phyloP scores from a whole-genome alignment of 768 basidiomycete genomes.

The Russula virescens region DNA sequence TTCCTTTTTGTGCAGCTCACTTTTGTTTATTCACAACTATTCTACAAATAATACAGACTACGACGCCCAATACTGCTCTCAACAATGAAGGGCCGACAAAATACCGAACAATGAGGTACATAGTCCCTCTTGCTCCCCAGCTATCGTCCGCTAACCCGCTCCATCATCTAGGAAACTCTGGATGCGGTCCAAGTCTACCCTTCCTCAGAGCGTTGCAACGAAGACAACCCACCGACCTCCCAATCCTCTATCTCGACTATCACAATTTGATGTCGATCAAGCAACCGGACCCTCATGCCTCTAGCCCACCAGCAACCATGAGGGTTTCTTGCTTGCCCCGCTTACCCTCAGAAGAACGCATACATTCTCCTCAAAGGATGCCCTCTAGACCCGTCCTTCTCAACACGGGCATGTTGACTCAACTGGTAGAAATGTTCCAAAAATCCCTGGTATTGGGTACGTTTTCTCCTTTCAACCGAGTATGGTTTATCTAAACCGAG shows the following conservation, averaged over 20 bases:
- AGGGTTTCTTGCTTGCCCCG: slow-evolving; percentile 36
- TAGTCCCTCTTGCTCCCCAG: too few relatives aligned
- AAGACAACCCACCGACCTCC: slow-evolving; percentile 28
- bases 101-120: too few relatives aligned
- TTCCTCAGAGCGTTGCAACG: slow-evolving; percentile 40
- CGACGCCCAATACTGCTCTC: too few relatives aligned
- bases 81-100: too few relatives aligned
- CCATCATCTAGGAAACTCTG: slow-evolving; percentile 30
- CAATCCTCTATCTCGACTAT: slow-evolving; percentile 19
- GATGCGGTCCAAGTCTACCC: slow-evolving; percentile 50
- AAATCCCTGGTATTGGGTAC: slow-evolving; percentile 47
- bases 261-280: slow-evolving; percentile 3
- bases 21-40: too few relatives aligned
- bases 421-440: slow-evolving; percentile 32
- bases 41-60: too few relatives aligned
- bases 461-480: slow-evolving; percentile 2
- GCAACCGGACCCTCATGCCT: slow-evolving; percentile 10
- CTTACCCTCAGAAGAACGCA: slow-evolving; percentile 24
- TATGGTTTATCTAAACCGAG: neutral
- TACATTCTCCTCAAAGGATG: slow-evolving; percentile 16
- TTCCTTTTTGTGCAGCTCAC: too few relatives aligned
- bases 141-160: slow-evolving; percentile 26
- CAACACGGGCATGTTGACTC: slow-evolving; percentile 18
- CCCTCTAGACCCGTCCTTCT: slow-evolving; percentile 9
- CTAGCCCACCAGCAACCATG: slow-evolving; percentile 34